phyloP scores from a whole-genome alignment of 179 eudicot genomes.

The Patellifolia procumbens region DNA sequence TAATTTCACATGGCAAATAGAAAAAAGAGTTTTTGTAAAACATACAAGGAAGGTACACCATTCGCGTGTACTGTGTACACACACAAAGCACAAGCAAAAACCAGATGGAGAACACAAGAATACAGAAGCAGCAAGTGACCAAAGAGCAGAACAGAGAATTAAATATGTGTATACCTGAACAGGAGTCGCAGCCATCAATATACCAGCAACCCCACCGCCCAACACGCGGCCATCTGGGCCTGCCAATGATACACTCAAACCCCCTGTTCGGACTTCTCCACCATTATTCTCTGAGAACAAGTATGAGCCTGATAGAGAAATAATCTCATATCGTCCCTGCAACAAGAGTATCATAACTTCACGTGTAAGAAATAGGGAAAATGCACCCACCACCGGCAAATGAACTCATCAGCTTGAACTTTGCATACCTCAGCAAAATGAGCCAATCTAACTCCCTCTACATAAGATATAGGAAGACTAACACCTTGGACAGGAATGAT shows the following conservation, averaged over 20 bases:
- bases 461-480: background rate
- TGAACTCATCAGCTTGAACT: background rate
- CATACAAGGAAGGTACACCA: background rate
- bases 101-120: background rate
- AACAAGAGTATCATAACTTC: conserved; percentile 21
- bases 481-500: background rate
- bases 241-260: conserved; percentile 75
- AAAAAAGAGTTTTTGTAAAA: background rate
- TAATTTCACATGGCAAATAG: background rate
- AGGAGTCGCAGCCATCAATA: conserved; percentile 70
- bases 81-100: background rate
- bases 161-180: conserved; percentile 59
- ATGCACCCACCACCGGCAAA: background rate
- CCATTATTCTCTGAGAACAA: conserved; percentile 61
- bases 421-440: background rate
- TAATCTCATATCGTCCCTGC: conserved; percentile 87
- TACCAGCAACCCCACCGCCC: conserved; percentile 84
- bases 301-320: conserved; percentile 79
- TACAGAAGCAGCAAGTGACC: background rate
- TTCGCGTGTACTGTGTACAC: background rate
- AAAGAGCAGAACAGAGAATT: background rate
- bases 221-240: conserved; percentile 79
- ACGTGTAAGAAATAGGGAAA: background rate
- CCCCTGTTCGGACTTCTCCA: conserved; percentile 57
- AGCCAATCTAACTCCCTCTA: background rate